A percentile compares a stretch with the other conserved stretches of the same genome.
Evolutionary conservation across 83 land plant species (phyloP).

Genomic region (Picea mariana): DNA sequence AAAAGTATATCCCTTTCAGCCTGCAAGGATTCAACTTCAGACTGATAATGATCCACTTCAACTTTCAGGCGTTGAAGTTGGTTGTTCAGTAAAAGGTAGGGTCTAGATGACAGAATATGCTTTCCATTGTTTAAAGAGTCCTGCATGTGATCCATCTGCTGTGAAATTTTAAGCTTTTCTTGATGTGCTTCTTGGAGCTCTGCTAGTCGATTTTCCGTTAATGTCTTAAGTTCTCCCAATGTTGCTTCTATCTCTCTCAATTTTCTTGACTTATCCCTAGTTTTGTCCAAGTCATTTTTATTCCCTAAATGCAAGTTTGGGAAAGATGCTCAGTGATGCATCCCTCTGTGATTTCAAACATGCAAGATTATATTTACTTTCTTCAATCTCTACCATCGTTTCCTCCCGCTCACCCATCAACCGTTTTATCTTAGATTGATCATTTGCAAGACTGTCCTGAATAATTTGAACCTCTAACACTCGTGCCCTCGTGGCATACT

Average conservation of each 20-base stretch:
- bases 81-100: constrained; percentile 61
- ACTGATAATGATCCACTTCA: constrained; percentile 65
- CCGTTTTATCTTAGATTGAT: constrained; percentile 60
- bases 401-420: constrained; percentile 78
- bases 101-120: constrained; percentile 59
- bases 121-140: constrained; percentile 61
- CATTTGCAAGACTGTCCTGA: constrained; percentile 63
- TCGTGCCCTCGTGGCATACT: too few relatives aligned
- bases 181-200: constrained; percentile 70
- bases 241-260: constrained; percentile 67
- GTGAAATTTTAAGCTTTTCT: constrained; percentile 52
- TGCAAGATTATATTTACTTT: constrained; percentile 65
- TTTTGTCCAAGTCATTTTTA: constrained; percentile 43
- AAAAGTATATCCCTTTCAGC: constrained; percentile 69
- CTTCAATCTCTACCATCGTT: constrained; percentile 68
- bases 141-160: constrained; percentile 63
- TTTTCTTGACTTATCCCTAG: constrained; percentile 64
- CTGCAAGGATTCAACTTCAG: constrained; percentile 78
- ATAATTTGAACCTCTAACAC: constrained; percentile 46
- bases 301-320: constrained; percentile 39
- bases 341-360: constrained; percentile 69
- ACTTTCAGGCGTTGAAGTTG: constrained; percentile 64
- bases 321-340: constrained; percentile 37
- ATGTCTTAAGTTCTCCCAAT: constrained; percentile 64
- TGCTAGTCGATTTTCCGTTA: constrained; percentile 48